Conservation (phyloP, 495 filamentous ascomycete species). For the Podospora bellae-mahoneyi region DNA sequence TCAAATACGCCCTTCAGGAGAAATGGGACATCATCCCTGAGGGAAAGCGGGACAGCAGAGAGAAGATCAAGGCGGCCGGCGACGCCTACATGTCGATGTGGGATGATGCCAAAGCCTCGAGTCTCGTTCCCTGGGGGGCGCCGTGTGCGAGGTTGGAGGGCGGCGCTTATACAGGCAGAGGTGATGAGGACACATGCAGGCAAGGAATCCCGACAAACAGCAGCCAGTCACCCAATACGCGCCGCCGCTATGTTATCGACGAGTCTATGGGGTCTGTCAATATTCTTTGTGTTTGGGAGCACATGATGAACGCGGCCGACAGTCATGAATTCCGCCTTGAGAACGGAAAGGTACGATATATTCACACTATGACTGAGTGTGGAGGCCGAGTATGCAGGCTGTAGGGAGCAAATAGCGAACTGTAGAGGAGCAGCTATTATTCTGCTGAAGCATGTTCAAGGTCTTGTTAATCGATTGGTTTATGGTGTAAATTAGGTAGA, state of each 20-base stretch:
- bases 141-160: slow-evolving; percentile 42
- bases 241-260: slow-evolving; percentile 43
- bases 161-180: slow-evolving; percentile 38
- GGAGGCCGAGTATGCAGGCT: slow-evolving; percentile 4
- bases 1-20: slow-evolving; percentile 36
- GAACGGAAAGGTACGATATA: slow-evolving; percentile 40
- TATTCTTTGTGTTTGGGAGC: slow-evolving; percentile 43
- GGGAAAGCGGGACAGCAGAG: slow-evolving; percentile 28
- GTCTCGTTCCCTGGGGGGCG: slow-evolving; percentile 41
- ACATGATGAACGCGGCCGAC: slow-evolving; percentile 40
- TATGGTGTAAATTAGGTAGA: no score
- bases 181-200: slow-evolving; percentile 39
- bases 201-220: slow-evolving; percentile 38
- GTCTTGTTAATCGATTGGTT: background rate
- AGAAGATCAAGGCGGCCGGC: slow-evolving; percentile 32
- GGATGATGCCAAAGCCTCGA: slow-evolving; percentile 30
- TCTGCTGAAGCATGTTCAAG: background rate
- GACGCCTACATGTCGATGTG: slow-evolving; percentile 46
- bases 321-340: slow-evolving; percentile 45
- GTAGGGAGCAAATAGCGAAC: background rate
- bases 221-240: slow-evolving; percentile 38
- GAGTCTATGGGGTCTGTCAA: slow-evolving; percentile 35
- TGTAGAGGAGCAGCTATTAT: background rate
- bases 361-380: slow-evolving; percentile 43
- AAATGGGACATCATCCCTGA: slow-evolving; percentile 39